Percentiles rank a stretch among this genome's conserved stretches.
phyloP scores from a whole-genome alignment of 306 rosid genomes.

The Malus sieversii region DNA sequence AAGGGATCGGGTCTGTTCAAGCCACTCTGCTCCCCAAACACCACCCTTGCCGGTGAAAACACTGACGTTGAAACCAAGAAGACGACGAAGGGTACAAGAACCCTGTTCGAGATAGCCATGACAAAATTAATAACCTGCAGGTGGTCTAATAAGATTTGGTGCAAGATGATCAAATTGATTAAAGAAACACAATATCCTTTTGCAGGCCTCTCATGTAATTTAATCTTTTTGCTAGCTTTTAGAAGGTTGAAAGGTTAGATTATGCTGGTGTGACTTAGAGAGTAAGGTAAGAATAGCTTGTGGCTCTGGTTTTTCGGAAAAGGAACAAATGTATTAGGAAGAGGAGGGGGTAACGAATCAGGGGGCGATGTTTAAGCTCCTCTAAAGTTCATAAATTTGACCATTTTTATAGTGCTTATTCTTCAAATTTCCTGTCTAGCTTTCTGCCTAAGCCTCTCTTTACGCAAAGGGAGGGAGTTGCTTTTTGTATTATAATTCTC shows the following conservation, averaged over 20 bases:
- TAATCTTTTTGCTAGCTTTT: conserved; percentile 2
- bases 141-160: background rate
- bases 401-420: conserved; percentile 2
- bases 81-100: conserved; percentile 26
- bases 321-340: conserved; percentile 13
- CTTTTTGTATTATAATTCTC: background rate
- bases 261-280: conserved; percentile 33
- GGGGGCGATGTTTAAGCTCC: conserved; percentile 39
- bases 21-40: conserved; percentile 25
- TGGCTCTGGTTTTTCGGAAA: conserved; percentile 36
- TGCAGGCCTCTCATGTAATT: background rate
- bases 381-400: conserved; percentile 27
- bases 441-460: conserved; percentile 24
- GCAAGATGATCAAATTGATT: background rate
- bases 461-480: background rate
- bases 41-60: conserved; percentile 25
- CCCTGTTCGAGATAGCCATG: conserved; percentile 34
- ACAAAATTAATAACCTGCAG: background rate
- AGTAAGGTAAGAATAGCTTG: conserved; percentile 69
- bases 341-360: conserved; percentile 66
- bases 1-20: conserved; percentile 60
- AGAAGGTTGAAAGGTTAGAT: conserved; percentile 7
- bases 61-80: conserved; percentile 30
- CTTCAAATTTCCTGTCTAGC: conserved; percentile 10
- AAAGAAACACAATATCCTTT: background rate